Evolutionary conservation across 257 asterid genomes (phyloP).

Genomic region (Coffea eugenioides): DNA sequence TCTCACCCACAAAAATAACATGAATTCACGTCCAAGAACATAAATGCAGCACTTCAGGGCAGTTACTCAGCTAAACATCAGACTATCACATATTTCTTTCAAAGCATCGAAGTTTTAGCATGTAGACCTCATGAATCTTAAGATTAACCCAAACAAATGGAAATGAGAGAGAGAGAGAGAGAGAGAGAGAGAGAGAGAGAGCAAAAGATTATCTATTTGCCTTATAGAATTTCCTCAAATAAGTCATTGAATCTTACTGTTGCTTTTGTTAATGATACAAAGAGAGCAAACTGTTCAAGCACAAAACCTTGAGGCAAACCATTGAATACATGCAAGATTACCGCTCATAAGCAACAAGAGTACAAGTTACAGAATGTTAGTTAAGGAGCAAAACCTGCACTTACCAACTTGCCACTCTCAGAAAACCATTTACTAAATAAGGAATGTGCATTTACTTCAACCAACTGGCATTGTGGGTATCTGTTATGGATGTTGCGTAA

Average conservation of each 20-base stretch:
- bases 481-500: slow-evolving; percentile 34
- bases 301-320: not conserved
- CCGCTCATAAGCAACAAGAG: not conserved
- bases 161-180: not conserved
- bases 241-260: not conserved
- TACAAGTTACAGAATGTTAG: not conserved
- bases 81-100: not conserved
- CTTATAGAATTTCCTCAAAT: not conserved
- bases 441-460: slow-evolving; percentile 97
- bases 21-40: not conserved
- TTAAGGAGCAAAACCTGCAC: slow-evolving; percentile 19
- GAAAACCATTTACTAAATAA: slow-evolving; percentile 99
- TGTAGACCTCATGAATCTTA: not conserved
- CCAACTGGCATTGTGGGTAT: slow-evolving; percentile 82
- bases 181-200: not conserved
- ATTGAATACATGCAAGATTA: not conserved
- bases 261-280: not conserved
- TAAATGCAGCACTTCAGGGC: not conserved
- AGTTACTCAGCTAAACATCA: not conserved
- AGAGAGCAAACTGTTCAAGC: not conserved
- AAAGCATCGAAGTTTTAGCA: not conserved
- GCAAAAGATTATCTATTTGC: not conserved
- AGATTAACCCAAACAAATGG: too few relatives aligned
- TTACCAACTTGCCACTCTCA: slow-evolving; percentile 98
- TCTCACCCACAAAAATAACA: not conserved